Evolutionary conservation across 2,329 filamentous ascomycete species (phyloP).

Genomic region (Malbranchea zuffiana): DNA sequence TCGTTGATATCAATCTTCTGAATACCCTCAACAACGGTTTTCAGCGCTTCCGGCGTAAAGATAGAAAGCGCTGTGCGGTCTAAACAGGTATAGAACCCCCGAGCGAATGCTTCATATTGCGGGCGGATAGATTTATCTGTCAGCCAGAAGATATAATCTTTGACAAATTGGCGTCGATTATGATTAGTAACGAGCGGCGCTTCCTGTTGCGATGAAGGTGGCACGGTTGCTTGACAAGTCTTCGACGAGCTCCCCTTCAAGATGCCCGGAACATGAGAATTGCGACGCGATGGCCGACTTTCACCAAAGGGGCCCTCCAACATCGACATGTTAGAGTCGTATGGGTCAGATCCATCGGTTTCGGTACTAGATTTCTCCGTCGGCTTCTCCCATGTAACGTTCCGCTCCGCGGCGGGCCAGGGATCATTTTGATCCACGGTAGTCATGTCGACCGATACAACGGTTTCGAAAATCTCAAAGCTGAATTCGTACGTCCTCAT

Average conservation of each 20-base stretch:
- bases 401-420: constrained; percentile 23
- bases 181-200: constrained; percentile 66
- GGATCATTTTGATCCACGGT: constrained; percentile 28
- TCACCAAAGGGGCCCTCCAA: constrained; percentile 8
- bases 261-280: constrained; percentile 14
- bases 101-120: constrained; percentile 69
- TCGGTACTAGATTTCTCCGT: constrained; percentile 6
- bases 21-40: constrained; percentile 70
- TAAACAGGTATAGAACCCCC: constrained; percentile 68
- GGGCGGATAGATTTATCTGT: constrained; percentile 64
- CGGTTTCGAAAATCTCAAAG: constrained; percentile 46
- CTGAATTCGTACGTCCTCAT: constrained; percentile 80
- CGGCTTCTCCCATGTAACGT: constrained; percentile 12
- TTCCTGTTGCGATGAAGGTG: constrained; percentile 34
- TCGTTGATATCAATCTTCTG: constrained; percentile 68
- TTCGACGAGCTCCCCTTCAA: constrained; percentile 21
- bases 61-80: constrained; percentile 58
- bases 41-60: constrained; percentile 60
- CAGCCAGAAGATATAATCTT: constrained; percentile 75
- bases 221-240: constrained; percentile 20
- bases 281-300: background rate
- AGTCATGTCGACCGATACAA: constrained; percentile 46
- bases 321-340: constrained; percentile 11
- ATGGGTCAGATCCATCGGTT: constrained; percentile 1
- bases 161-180: constrained; percentile 68